A percentile compares a stretch with the other conserved stretches of the same genome.
Conservation (phyloP, 176 grass and related monocot genomes). For the Aegilops sharonensis region DNA sequence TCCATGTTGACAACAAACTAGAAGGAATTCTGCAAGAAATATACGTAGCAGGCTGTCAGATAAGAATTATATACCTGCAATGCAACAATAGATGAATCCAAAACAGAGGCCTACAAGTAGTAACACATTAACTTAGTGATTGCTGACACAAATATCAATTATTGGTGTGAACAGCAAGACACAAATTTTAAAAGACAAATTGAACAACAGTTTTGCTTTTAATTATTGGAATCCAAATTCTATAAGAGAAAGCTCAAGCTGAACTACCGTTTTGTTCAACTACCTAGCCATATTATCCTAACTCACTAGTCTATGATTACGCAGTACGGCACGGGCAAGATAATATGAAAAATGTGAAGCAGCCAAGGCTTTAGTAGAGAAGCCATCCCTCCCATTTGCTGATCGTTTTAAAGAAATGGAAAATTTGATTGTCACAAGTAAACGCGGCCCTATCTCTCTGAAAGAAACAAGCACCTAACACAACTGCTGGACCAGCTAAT, state of each 20-base stretch:
- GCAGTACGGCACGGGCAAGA: background rate
- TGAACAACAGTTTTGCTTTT: background rate
- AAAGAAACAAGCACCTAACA: slow-evolving; percentile 28
- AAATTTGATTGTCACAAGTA: background rate
- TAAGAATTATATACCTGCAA: background rate
- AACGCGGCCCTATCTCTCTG: background rate
- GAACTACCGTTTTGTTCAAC: background rate
- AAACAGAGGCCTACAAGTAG: background rate
- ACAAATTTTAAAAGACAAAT: background rate
- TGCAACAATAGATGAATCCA: background rate
- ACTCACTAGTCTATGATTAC: background rate
- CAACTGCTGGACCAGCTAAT: background rate
- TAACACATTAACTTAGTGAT: background rate
- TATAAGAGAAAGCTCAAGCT: background rate
- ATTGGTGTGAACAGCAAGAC: slow-evolving; percentile 7
- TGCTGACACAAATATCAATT: background rate
- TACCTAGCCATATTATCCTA: background rate
- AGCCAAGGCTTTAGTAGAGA: background rate
- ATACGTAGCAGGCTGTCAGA: background rate
- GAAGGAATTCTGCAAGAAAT: slow-evolving; percentile 23
- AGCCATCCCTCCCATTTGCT: slow-evolving; percentile 1
- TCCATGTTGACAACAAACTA: slow-evolving; percentile 20
- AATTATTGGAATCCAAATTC: background rate
- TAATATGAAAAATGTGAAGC: slow-evolving; percentile 17
- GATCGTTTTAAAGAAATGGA: background rate